These are phyloP conservation scores for Volvox reticuliferus DNA, from an alignment of 139 green algal species.

Conservation along the genomic window DNA sequence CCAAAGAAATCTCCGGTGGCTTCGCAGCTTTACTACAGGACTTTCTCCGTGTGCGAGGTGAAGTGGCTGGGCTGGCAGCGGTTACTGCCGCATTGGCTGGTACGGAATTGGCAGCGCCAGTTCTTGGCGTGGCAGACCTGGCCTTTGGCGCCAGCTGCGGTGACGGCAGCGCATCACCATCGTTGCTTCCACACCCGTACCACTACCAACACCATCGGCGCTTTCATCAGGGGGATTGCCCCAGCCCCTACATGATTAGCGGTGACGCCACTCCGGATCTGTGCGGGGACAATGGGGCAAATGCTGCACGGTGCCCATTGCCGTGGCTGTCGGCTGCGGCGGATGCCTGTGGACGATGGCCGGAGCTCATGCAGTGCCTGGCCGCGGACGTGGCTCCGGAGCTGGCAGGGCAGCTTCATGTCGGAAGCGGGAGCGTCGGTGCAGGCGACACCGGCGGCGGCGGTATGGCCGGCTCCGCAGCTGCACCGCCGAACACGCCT, in stretches of 20 bases:
- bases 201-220: background rate
- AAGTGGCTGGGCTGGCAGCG: background rate
- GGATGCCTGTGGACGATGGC: background rate
- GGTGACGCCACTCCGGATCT: background rate
- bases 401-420: constrained; percentile 29
- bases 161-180: background rate
- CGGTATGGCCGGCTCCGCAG: background rate
- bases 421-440: background rate
- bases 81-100: background rate
- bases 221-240: background rate
- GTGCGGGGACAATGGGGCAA: background rate
- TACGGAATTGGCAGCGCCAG: background rate
- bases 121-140: background rate
- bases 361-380: constrained; percentile 17
- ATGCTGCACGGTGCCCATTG: background rate
- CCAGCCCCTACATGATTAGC: background rate
- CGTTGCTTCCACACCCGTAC: background rate
- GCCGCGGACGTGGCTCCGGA: constrained; percentile 18
- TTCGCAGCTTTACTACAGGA: background rate
- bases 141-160: background rate
- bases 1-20: background rate
- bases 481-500: background rate
- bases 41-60: background rate
- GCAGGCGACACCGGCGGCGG: background rate
- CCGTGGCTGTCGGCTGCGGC: constrained; percentile 34